A percentile compares a stretch with the other conserved stretches of the same genome.
These are phyloP conservation scores for Cladosporium sp. DNA, from an alignment of 2,329 filamentous ascomycete genomes.

Conservation along the genomic window DNA sequence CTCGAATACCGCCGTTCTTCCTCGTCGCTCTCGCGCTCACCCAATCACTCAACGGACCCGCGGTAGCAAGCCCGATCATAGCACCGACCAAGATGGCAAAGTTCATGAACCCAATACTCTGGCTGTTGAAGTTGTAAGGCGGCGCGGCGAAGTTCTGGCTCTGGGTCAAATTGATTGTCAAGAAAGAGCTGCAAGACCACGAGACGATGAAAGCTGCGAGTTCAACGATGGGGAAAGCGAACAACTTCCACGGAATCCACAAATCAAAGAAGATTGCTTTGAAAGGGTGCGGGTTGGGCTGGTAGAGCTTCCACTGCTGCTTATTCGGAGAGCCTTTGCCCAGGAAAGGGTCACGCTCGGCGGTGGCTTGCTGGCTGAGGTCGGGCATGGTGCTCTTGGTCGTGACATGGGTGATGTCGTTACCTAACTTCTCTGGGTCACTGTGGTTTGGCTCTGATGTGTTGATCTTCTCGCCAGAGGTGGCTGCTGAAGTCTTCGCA, in stretches of 20 bases:
- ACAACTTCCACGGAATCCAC: constrained; percentile 64
- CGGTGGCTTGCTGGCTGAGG: constrained; percentile 39
- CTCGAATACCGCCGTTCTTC: constrained; percentile 57
- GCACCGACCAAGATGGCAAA: constrained; percentile 59
- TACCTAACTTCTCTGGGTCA: constrained; percentile 30
- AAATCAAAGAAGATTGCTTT: constrained; percentile 56
- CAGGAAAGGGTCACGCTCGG: constrained; percentile 56
- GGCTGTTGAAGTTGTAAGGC: constrained; percentile 56
- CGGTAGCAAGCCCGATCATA: constrained; percentile 57
- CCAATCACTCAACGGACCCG: constrained; percentile 60
- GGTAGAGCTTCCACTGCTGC: constrained; percentile 58
- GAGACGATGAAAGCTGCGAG: constrained; percentile 64
- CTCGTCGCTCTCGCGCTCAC: constrained; percentile 56
- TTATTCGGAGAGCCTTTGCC: constrained; percentile 58
- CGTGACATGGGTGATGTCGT: constrained; percentile 29
- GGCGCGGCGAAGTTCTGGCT: constrained; percentile 57
- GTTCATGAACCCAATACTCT: constrained; percentile 58
- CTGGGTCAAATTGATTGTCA: constrained; percentile 63
- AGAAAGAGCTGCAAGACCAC: constrained; percentile 60
- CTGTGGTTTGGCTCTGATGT: constrained; percentile 23
- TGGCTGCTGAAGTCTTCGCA: constrained; percentile 19
- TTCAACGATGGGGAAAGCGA: constrained; percentile 64
- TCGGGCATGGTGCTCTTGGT: constrained; percentile 31
- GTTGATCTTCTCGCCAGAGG: constrained; percentile 28
- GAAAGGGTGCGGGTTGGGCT: constrained; percentile 50